A percentile compares a stretch with the other conserved stretches of the same genome.
These are phyloP conservation scores for Pleurotus salmoneostramineus DNA, from an alignment of 768 basidiomycete genomes.

Conservation along the genomic window DNA sequence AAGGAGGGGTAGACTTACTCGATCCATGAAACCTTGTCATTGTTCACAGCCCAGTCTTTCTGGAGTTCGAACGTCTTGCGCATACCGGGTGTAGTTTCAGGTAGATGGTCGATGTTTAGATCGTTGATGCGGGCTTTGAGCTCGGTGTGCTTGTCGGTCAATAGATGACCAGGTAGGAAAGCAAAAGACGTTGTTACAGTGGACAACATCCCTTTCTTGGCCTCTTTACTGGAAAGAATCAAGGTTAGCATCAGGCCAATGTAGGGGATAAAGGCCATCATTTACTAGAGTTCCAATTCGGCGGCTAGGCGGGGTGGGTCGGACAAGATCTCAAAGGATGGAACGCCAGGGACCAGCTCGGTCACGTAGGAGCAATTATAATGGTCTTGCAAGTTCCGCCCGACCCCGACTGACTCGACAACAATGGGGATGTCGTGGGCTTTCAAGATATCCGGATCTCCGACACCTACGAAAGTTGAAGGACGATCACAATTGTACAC, in stretches of 20 bases:
- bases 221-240: not conserved
- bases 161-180: slow-evolving; percentile 8
- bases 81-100: not conserved
- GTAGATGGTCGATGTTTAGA: not conserved
- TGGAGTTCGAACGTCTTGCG: not conserved
- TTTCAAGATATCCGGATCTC: slow-evolving; percentile 12
- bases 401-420: slow-evolving; percentile 23
- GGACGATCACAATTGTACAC: not conserved
- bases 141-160: not conserved
- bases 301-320: slow-evolving; percentile 7
- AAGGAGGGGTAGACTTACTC: slow-evolving; percentile 11
- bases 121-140: too few relatives aligned
- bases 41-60: slow-evolving; percentile 3
- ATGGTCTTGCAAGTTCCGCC: slow-evolving; percentile 22
- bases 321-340: slow-evolving; percentile 9
- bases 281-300: slow-evolving; percentile 13
- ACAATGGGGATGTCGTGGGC: slow-evolving; percentile 13
- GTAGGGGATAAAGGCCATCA: not conserved
- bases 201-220: slow-evolving; percentile 4
- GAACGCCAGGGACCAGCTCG: slow-evolving; percentile 10
- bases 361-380: slow-evolving; percentile 3
- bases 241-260: not conserved
- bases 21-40: slow-evolving; percentile 7
- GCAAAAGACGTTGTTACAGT: slow-evolving; percentile 4
- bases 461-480: slow-evolving; percentile 13